Base-by-base conservation (phyloP, 345 rosid genomes). In the Trapa bicornis region DNA sequence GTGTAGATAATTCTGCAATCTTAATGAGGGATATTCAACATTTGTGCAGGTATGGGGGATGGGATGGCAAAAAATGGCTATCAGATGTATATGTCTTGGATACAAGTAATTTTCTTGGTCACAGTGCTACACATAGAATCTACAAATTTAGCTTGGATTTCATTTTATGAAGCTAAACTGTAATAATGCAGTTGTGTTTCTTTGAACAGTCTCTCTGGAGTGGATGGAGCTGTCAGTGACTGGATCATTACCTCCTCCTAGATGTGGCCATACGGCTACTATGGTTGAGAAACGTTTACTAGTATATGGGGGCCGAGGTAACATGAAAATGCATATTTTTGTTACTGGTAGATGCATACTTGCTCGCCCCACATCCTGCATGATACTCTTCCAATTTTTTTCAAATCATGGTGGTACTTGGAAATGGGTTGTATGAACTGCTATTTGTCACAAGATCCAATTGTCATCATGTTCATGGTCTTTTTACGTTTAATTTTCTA, bases 41-140 rank as follows among this genome's bases (percentile, higher is more conserved):
- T 6, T 45, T 62, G 36, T 82, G 79, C 84, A 94, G 97, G 96
- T 85, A 80, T 80, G 99, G 97, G 22, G 97, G 99, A 32, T 94
- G 99, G 99, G 99, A 94, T 80, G 96, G 99, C 65, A 89, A 88
- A 77, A 94, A 86, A 80, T 94, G 99, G 99, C 77, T 94, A 77
- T 91, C 99, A 64, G 99, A 94, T 82, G 91, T 89, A 3, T 94
- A 89, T 78, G 79, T 91, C 76, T 75, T 94, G 89, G 96, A 91
- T 77, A 94, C 96, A 80, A 87, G 97, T 89, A 89, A 80, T 57
- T 65, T 74, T 68, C 75, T 61, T 45, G 70, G 62, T 70, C 62
- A 61, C 62, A 61, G 56, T 64, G 47, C 11, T 15, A 41, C 43
- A 41, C 7, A 41, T 41, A 41, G 43, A 41, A 41, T 41, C 43